Evolutionary conservation across 495 filamentous ascomycete species (phyloP), one percentile per base, ranked within the genome.

Genomic region (Aspergillus wentii): DNA sequence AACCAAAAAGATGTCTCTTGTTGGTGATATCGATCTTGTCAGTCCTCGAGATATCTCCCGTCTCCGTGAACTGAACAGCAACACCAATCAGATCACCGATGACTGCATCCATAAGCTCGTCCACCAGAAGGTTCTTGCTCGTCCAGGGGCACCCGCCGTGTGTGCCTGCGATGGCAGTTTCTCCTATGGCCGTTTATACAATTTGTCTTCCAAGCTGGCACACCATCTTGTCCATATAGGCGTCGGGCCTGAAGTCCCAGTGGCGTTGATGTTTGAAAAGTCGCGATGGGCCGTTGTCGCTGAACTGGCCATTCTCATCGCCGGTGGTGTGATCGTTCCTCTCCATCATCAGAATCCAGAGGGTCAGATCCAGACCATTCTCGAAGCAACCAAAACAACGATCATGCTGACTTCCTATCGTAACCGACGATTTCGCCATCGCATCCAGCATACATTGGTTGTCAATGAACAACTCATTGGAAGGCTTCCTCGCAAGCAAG

Each of bases 251-350:
- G 64, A 64, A 20, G 36, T 2, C 69, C 68, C 1, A 38, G 73
- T 5, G 69, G 58, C 35, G n/a, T n/a, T n/a, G n/a, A n/a, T n/a
- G n/a, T 69, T 74, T 22, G 55, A 66, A 28, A 76, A 74, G 43
- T 61, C 57, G 1, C 46, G 50, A 1, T 73, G 54, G 54, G 56
- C 59, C 2, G 26, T 64, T 1, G 51, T 75, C n/a, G 44, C 59
- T 11, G 48, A 62, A 30, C 41, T 66, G 17, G 62, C 51, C 2
- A 52, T 72, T 6, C 34, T 69, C 11, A 64, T 64, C 31, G 68
- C 69, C 7, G 71, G 71, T 2, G 62, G 56, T 10, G 68, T 61
- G 0, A 67, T 70, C 51, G 52, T 77, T 6, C 58, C 56, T 5
- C 43, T 80, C 7, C 72, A 79, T 46, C 60, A 64, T 5, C 41